phyloP scores from a whole-genome alignment of 2,329 filamentous ascomycete species.

The Clonostachys solani region DNA sequence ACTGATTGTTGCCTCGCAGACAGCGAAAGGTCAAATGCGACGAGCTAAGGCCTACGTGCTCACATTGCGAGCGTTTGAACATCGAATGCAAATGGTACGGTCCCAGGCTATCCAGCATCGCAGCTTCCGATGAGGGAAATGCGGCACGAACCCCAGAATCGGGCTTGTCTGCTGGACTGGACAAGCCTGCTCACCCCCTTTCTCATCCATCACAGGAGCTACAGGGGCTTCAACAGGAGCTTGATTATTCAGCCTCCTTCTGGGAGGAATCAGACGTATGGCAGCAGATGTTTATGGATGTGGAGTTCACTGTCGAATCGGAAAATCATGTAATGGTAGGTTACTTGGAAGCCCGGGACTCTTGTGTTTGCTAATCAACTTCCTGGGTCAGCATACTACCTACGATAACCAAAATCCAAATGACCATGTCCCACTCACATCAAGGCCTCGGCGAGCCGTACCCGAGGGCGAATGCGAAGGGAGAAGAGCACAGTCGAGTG shows the following conservation, averaged over 20 bases:
- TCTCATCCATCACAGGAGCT: neutral
- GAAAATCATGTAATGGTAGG: too few species aligned
- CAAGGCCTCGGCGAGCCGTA: neutral
- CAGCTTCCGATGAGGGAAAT: neutral
- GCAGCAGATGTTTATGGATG: too few species aligned
- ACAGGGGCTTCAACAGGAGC: neutral
- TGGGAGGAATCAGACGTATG: too few species aligned
- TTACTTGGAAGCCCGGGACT: too few species aligned
- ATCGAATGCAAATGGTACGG: slow-evolving; percentile 31
- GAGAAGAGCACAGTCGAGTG: slow-evolving; percentile 29
- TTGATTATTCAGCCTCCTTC: neutral
- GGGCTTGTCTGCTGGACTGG: neutral
- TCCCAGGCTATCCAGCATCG: neutral
- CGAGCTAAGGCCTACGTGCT: slow-evolving; percentile 5
- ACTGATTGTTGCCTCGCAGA: slow-evolving; percentile 12
- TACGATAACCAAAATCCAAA: too few species aligned
- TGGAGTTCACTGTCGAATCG: too few species aligned
- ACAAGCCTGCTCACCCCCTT: neutral
- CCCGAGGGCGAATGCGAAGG: neutral
- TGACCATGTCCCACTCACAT: too few species aligned
- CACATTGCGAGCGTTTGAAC: slow-evolving; percentile 7
- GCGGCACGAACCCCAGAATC: neutral
- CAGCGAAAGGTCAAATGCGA: slow-evolving; percentile 6
- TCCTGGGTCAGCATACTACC: too few species aligned
- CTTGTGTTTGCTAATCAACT: too few species aligned